These are phyloP conservation scores for Mentha longifolia DNA, from an alignment of 257 asterid species.

Conservation along the genomic window DNA sequence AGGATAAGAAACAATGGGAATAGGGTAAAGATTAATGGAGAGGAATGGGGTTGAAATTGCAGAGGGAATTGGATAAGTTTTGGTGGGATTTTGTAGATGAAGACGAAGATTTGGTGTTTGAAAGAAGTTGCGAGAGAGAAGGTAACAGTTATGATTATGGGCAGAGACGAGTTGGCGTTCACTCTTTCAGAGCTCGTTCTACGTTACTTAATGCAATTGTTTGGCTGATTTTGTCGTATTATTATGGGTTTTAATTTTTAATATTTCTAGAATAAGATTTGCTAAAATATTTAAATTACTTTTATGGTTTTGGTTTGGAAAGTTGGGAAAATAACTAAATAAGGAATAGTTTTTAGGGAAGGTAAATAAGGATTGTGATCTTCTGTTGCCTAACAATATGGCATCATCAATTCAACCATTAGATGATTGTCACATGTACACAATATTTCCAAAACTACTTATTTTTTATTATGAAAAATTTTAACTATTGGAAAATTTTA, in stretches of 20 bases:
- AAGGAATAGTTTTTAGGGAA: too few relatives aligned
- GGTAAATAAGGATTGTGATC: too few relatives aligned
- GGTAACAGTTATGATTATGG: constrained; percentile 10
- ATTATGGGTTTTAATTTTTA: neutral
- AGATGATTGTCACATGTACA: too few relatives aligned
- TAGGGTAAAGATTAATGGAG: constrained; percentile 25
- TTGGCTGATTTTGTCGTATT: neutral
- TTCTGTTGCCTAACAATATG: too few relatives aligned
- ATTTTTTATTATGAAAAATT: too few relatives aligned
- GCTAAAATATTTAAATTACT: too few relatives aligned
- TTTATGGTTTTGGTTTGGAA: too few relatives aligned
- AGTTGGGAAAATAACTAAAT: too few relatives aligned
- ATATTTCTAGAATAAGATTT: too few relatives aligned
- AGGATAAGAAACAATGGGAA: constrained; percentile 10
- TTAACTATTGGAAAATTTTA: too few relatives aligned
- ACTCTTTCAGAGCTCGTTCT: constrained; percentile 9
- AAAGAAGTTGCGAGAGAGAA: neutral
- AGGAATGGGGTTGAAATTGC: constrained; percentile 21
- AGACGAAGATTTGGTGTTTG: constrained; percentile 1
- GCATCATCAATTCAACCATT: too few relatives aligned
- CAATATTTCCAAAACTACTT: too few relatives aligned
- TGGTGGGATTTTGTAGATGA: neutral
- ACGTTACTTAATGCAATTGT: neutral
- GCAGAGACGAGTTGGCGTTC: neutral
- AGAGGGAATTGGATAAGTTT: neutral